Evolutionary conservation across 345 rosid genomes (phyloP), one percentile per base, ranked within the genome.

Genomic region (Lumnitzera racemosa): DNA sequence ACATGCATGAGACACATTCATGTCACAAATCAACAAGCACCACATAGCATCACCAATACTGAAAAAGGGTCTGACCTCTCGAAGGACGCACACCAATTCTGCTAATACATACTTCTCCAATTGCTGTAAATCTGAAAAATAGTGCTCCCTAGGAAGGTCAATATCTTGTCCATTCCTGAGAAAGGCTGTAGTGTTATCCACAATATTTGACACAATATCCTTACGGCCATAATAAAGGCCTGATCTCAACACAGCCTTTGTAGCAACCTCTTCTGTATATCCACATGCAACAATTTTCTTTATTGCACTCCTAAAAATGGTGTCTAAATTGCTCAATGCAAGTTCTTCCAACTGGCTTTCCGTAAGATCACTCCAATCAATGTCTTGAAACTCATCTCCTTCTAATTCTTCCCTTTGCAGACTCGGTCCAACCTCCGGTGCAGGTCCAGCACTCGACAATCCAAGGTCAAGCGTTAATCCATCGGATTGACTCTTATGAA

Each of bases 11-110:
- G 96, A 79, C 13, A 92, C 87, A 80, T 92, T 89, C 96, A 92
- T 87, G 80, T 92, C 98, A 73, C 85, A 87, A 53, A 92, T 83
- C 75, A 92, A 67, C 61, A 92, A 74, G 75, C 96, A 82, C 98
- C 98, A 89, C 96, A 92, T 92, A 55, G 98, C 98, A 77, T 92
- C 98, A 46, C 91, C 94, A 15, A 83, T 85, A 75, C 96, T 89
- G 72, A 83, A 82, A 62, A 83, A 87, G 60, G 96, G 90, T 67
- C 88, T 80, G 60, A 89, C 89, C 65, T 89, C 98, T 65, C 76
- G 75, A 71, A 92, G 84, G 36, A 89, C 87, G 25, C 87, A 89
- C 61, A 92, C 94, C 75, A 85, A 72, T 73, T 89, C 98, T 31
- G 88, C 83, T 77, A 92, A 73, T n/a, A 83, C 82, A 77, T 89